Evolutionary conservation across 805 yeast species (phyloP), one percentile per base, ranked within the genome.

Genomic region (Metschnikowia aberdeeniae): DNA sequence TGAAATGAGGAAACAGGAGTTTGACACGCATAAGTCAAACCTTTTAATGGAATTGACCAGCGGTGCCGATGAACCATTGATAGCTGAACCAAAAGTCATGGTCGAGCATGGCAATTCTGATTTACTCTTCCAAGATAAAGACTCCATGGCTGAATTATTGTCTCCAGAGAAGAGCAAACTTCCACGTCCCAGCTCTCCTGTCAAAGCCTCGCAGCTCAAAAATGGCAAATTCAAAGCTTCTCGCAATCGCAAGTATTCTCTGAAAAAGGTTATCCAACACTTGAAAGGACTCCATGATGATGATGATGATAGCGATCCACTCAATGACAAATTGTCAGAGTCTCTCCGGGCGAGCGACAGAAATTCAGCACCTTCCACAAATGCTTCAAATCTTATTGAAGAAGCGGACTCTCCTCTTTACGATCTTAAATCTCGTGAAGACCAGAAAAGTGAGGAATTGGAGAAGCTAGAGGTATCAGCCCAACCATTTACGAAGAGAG

Each of bases 381-480:
- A 55, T 36, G 66, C 66, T 10, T 73, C 70, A 2, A 47, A 58
- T 19, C 50, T 78, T 28, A 60, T 68, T 5, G 66, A 72, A 50
- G 77, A 75, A 27, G 71, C 76, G 0, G 77, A 81, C 10, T 76
- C 75, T 5, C 86, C 86, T 3, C 63, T 81, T 37, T 81, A 79
- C 47, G 68, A 77, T 17, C 59, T 79, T 30, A 42, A 49, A 5
- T 13, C 42, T 3, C 40, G 36, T 10, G 40, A 43, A 8, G 55
- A 66, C 52, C 43, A 55, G 59, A 52, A 60, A 50, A 22, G 42
- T 24, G 38, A 44, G 34, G 30, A 22, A 11, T 32, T 39, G 6
- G 35, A 22, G 7, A 38, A 11, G 13, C 14, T 34, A 6, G 46
- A 44, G 22, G 22, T 31, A n/a, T 13, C 38, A 3, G 56, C 60